These are phyloP conservation scores for Chrysopogon serrulatus DNA, from an alignment of 176 grass and related monocot genomes.

Conservation along the genomic window DNA sequence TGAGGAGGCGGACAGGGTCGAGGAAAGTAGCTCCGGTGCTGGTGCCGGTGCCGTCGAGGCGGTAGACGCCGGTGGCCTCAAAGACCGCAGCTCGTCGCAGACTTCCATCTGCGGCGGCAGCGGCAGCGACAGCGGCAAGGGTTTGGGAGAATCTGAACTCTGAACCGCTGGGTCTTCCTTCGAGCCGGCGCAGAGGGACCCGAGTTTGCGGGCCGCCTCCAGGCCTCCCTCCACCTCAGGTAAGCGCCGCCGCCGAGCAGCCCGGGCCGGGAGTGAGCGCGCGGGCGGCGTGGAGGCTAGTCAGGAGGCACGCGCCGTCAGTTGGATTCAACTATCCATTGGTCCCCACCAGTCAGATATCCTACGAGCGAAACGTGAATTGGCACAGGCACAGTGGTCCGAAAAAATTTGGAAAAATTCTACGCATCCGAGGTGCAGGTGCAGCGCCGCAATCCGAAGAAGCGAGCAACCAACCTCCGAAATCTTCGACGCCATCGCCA, in stretches of 20 bases:
- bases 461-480: conserved; percentile 22
- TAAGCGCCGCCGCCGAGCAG: neutral
- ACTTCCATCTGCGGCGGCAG: conserved; percentile 6
- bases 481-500: conserved; percentile 1
- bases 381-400: neutral
- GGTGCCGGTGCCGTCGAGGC: neutral
- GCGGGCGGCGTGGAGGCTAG: neutral
- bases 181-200: neutral
- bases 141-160: conserved; percentile 12
- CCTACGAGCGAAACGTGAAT: neutral
- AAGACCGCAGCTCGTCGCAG: conserved; percentile 52
- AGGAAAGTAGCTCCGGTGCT: conserved; percentile 41
- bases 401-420: neutral
- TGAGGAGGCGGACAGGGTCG: conserved; percentile 82
- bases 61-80: conserved; percentile 59
- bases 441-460: conserved; percentile 4
- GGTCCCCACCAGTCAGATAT: neutral
- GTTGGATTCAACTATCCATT: neutral
- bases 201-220: neutral
- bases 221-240: neutral
- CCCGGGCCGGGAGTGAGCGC: neutral
- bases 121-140: too few species aligned
- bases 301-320: neutral
- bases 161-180: neutral
- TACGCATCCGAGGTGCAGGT: neutral